phyloP scores from a whole-genome alignment of 2,329 filamentous ascomycete genomes.

The Mycosphaerelloides madeirae region DNA sequence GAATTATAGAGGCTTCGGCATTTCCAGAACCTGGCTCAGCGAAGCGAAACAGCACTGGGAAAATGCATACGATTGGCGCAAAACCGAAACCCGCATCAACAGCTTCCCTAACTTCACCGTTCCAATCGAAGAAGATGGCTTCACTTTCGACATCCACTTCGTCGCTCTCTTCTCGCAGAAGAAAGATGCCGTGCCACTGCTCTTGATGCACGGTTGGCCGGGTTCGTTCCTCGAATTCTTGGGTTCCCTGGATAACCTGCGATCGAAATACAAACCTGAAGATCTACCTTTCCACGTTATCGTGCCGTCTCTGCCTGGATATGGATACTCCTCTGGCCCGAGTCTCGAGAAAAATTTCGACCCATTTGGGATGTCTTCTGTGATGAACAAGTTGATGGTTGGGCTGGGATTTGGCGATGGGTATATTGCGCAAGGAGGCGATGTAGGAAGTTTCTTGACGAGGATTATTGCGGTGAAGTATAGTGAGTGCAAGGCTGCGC shows the following conservation, averaged over 20 bases:
- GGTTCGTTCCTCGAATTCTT: constrained; percentile 53
- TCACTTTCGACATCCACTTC: constrained; percentile 48
- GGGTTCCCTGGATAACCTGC: constrained; percentile 45
- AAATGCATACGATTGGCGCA: constrained; percentile 46
- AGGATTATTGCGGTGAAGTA: constrained; percentile 41
- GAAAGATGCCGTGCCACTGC: constrained; percentile 47
- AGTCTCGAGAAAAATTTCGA: constrained; percentile 44
- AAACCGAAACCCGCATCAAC: constrained; percentile 43
- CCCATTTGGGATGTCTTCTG: constrained; percentile 36
- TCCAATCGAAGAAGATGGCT: constrained; percentile 33
- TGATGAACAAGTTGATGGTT: constrained; percentile 51
- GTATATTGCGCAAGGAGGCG: constrained; percentile 56
- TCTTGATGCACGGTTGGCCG: constrained; percentile 44
- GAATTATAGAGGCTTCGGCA: constrained; percentile 36
- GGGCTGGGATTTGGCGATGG: constrained; percentile 49
- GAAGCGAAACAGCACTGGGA: constrained; percentile 40
- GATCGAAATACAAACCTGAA: constrained; percentile 45
- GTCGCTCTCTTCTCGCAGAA: constrained; percentile 45
- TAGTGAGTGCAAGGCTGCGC: constrained; percentile 46
- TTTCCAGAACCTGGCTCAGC: constrained; percentile 45
- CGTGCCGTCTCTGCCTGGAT: constrained; percentile 53
- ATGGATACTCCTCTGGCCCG: constrained; percentile 47
- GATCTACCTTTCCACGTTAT: constrained; percentile 55
- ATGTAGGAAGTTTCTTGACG: constrained; percentile 48
- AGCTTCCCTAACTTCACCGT: constrained; percentile 48